Percentiles rank a stretch among this genome's conserved stretches.
Conservation (phyloP, 306 rosid species). For the Purshia tridentata region DNA sequence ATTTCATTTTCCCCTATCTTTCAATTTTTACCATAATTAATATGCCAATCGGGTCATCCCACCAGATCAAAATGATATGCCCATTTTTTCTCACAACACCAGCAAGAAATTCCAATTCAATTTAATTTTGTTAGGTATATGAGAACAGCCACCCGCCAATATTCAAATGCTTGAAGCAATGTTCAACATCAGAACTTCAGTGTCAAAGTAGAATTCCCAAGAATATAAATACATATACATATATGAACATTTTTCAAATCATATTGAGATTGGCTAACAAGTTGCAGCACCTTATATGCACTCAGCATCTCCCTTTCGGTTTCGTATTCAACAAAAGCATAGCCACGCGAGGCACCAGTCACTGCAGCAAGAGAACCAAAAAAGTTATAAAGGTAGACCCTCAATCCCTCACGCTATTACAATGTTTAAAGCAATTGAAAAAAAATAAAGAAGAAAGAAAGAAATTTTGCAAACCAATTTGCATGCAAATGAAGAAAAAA, state of each 20-base stretch:
- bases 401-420: slow-evolving; percentile 3
- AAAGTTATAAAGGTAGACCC: slow-evolving; percentile 3
- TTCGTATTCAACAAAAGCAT: slow-evolving; percentile 90
- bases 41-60: too few species aligned
- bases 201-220: background rate
- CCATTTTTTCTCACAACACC: too few species aligned
- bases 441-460: too few species aligned
- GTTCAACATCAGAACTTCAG: background rate
- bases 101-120: background rate
- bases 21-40: too few species aligned
- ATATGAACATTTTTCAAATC: background rate
- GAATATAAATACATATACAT: background rate
- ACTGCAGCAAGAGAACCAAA: slow-evolving; percentile 44
- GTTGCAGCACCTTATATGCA: slow-evolving; percentile 61
- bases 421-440: too few species aligned
- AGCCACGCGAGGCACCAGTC: slow-evolving; percentile 88
- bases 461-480: too few species aligned
- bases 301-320: slow-evolving; percentile 76
- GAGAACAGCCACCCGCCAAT: background rate
- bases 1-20: too few species aligned
- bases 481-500: too few species aligned
- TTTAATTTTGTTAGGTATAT: background rate
- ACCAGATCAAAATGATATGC: too few species aligned
- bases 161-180: background rate
- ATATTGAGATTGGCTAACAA: slow-evolving; percentile 6